Percentiles rank a stretch among this genome's conserved stretches.
These are phyloP conservation scores for Theileria sp. DNA, from an alignment of 169 alveolate species.

Conservation along the genomic window DNA sequence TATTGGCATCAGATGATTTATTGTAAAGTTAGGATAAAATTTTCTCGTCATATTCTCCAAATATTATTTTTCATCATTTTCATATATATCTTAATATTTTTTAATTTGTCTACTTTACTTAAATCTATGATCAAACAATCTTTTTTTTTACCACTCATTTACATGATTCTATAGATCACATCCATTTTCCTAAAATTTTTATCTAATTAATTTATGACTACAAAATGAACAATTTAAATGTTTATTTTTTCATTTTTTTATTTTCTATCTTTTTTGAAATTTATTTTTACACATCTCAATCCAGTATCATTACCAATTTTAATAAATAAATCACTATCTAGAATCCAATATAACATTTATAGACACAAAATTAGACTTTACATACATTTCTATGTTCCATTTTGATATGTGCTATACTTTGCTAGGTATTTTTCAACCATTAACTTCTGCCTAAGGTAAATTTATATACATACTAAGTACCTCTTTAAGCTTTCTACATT, in stretches of 20 bases:
- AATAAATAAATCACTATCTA: too few species aligned
- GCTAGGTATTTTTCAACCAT: conserved; percentile 18
- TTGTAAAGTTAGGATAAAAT: neutral
- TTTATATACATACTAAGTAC: neutral
- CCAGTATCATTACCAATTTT: neutral
- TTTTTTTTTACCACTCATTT: neutral
- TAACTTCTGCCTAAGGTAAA: conserved; percentile 3
- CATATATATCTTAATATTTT: conserved; percentile 1
- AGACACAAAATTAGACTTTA: neutral
- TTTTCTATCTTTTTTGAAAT: neutral
- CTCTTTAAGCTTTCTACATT: conserved; percentile 8
- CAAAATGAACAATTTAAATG: neutral
- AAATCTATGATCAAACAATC: neutral
- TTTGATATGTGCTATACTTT: conserved; percentile 12
- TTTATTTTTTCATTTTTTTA: neutral
- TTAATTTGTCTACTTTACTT: neutral
- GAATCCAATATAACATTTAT: neutral
- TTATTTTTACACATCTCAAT: neutral
- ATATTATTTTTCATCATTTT: neutral
- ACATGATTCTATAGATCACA: neutral
- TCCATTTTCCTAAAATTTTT: neutral
- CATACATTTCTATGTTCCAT: neutral
- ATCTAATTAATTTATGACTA: neutral
- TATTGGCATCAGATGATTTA: conserved; percentile 24
- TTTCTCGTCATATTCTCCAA: neutral